phyloP scores from a whole-genome alignment of 768 basidiomycete genomes.

The Daedaleopsis sinensis region DNA sequence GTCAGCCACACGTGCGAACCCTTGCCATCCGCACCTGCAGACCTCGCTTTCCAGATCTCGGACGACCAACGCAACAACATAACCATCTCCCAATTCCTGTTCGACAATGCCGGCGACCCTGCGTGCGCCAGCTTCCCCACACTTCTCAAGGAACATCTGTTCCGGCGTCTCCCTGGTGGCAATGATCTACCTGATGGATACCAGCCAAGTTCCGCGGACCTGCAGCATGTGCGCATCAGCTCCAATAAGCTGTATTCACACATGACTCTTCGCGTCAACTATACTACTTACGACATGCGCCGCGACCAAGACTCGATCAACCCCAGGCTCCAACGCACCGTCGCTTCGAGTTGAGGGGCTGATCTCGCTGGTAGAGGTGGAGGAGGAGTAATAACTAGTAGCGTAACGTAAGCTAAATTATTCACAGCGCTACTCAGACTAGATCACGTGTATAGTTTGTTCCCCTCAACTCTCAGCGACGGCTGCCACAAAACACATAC shows the following conservation, averaged over 20 bases:
- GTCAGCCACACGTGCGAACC: not conserved
- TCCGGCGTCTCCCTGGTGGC: not conserved
- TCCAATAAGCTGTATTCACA: conserved; percentile 34
- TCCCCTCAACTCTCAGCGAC: no score
- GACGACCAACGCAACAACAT: not conserved
- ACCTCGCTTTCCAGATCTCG: not conserved
- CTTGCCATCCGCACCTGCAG: not conserved
- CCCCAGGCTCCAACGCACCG: no score
- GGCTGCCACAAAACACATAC: no score
- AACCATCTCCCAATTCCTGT: not conserved
- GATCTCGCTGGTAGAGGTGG: no score
- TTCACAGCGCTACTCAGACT: no score
- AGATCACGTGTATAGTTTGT: no score
- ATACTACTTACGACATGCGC: conserved; percentile 47
- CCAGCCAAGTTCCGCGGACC: not conserved
- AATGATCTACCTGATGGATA: not conserved
- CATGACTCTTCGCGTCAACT: conserved; percentile 38
- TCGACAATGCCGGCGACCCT: not conserved
- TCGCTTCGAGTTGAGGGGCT: no score
- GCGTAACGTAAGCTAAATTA: no score
- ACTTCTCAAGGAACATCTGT: not conserved
- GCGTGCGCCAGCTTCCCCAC: not conserved
- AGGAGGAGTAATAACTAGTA: no score
- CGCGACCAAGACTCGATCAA: conserved; percentile 41
- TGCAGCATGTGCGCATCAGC: not conserved